Evolutionary conservation across 495 filamentous ascomycete species (phyloP), one percentile per base, ranked within the genome.

Genomic region (Ramalina peruviana): DNA sequence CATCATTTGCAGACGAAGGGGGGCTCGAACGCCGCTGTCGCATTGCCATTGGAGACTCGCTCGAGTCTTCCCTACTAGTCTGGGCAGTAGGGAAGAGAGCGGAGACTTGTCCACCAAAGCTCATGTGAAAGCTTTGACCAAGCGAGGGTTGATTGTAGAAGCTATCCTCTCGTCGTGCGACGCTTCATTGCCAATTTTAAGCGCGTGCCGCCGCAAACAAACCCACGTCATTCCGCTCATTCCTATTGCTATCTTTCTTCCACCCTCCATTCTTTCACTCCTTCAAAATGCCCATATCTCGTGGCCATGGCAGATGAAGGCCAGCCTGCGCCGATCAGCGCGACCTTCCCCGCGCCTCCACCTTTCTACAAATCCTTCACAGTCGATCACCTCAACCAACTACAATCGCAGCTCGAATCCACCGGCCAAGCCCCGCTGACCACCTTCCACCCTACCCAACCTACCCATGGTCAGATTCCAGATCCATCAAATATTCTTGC

Each of bases 281-380:
- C 6, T 13, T 33, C 9, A 11, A 30, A 33, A 13, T 10, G 30
- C 30, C 3, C 12, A 13, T 41, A 3, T 17, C 36, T 5, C 6
- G 9, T 13, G 6, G 16, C 7, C 23, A 81, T 80, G 73, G 74
- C 72, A 5, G 78, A 78, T 17, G 61, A 77, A 45, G 69, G 69
- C 54, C 67, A 70, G 51, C 53, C 53, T 4, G 53, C 60, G 25
- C 60, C 72, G 23, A 65, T 73, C n/a, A 65, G 69, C n/a, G 69
- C 75, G 12, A 70, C 78, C 23, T 88, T 88, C 65, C 90, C 92
- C 16, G 74, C 83, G 15, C 92, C 92, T 4, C 92, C 92, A 19
- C 81, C 84, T 3, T 88, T 94, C 70, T 97, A 86, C 78, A 83
- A 85, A 54, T 72, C 81, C 62, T 97, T 97, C 67, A 95, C 86